These are phyloP conservation scores for Wallacemonas sp. DNA, from an alignment of 208 protist species.

Conservation along the genomic window DNA sequence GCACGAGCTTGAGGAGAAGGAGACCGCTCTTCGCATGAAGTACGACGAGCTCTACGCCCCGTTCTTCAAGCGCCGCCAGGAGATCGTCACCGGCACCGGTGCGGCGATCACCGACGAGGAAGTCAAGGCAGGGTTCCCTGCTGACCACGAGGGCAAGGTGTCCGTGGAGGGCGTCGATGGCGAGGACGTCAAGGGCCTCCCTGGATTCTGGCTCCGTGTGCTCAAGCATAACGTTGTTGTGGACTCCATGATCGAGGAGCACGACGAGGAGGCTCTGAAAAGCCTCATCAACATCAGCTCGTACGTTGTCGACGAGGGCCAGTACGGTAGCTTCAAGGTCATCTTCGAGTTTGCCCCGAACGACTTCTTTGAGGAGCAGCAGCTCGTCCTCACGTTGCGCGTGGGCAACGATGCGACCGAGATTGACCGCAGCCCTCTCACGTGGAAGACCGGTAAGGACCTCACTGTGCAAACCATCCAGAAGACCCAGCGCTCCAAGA, in stretches of 20 bases:
- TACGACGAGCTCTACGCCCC: conserved; percentile 72
- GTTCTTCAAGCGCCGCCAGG: conserved; percentile 61
- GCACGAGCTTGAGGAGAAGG: conserved; percentile 63
- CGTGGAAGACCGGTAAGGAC: conserved; percentile 83
- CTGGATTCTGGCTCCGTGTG: conserved; percentile 75
- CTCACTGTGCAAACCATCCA: conserved; percentile 55
- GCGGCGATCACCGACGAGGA: conserved; percentile 61
- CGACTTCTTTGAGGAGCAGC: conserved; percentile 72
- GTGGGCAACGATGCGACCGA: conserved; percentile 37
- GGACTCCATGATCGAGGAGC: conserved; percentile 58
- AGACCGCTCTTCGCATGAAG: conserved; percentile 63
- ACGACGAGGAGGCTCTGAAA: conserved; percentile 74
- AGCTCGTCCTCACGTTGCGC: conserved; percentile 57
- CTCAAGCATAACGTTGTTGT: conserved; percentile 73
- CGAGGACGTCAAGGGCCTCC: conserved; percentile 33
- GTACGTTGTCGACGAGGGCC: conserved; percentile 44
- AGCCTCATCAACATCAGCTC: conserved; percentile 68
- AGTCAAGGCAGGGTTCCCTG: conserved; percentile 68
- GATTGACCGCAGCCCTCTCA: conserved; percentile 60
- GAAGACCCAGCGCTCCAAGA: conserved; percentile 60
- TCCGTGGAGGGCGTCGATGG: conserved; percentile 32
- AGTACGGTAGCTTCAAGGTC: conserved; percentile 66
- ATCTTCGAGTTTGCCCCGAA: conserved; percentile 85
- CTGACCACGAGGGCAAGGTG: conserved; percentile 52
- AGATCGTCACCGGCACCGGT: conserved; percentile 72